Conservation (phyloP, 768 basidiomycete species). For the Aureoboletus auriporus region DNA sequence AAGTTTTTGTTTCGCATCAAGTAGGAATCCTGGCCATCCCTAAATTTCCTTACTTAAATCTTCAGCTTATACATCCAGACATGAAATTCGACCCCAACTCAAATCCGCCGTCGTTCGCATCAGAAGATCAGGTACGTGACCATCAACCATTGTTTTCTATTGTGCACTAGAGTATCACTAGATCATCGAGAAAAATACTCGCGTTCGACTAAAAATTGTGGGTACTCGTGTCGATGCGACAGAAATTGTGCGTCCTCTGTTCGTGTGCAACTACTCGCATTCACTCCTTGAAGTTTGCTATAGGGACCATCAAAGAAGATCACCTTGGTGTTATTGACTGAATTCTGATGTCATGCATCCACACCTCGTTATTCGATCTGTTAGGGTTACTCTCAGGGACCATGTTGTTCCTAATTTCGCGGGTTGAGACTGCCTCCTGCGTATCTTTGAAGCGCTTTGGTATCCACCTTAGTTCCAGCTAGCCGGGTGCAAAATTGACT, state of each 20-base stretch:
- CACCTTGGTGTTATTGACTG: slow-evolving; percentile 91
- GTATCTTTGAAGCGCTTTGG: no score
- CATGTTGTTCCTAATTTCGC: neutral
- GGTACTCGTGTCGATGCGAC: slow-evolving; percentile 97
- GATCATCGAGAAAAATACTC: slow-evolving; percentile 93
- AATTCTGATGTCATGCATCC: neutral
- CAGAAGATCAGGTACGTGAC: slow-evolving; percentile 72
- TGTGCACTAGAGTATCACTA: slow-evolving; percentile 22
- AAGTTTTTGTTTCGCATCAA: slow-evolving; percentile 94
- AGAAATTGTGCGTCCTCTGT: slow-evolving; percentile 71
- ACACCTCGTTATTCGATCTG: neutral
- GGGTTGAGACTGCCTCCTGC: no score
- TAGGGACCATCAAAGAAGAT: slow-evolving; percentile 97
- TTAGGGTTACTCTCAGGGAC: neutral
- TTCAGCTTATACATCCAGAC: slow-evolving; percentile 90
- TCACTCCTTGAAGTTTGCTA: slow-evolving; percentile 70
- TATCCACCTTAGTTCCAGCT: no score
- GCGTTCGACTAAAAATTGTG: slow-evolving; percentile 94
- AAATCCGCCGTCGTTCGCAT: slow-evolving; percentile 94
- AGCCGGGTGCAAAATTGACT: no score
- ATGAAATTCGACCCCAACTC: slow-evolving; percentile 94
- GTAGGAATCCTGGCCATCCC: slow-evolving; percentile 41
- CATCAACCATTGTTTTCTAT: neutral
- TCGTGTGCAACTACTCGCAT: neutral
- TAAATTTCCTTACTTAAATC: slow-evolving; percentile 1